Conservation (phyloP, 371 early-diverging fungal species). For the Apophysomyces ossiformis region DNA sequence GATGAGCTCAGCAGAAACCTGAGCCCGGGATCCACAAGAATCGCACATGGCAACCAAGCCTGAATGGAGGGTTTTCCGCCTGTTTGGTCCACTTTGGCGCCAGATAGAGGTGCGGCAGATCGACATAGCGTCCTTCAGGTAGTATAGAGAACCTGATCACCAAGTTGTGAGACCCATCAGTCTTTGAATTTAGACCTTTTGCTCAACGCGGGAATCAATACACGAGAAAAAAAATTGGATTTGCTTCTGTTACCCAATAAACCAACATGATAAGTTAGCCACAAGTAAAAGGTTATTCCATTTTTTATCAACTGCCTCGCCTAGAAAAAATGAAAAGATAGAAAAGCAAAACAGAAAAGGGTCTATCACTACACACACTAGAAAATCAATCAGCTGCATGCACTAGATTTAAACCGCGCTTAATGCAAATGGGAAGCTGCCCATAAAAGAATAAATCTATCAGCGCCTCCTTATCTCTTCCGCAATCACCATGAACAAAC, state of each 20-base stretch:
- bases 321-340: too few relatives aligned
- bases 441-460: too few relatives aligned
- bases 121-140: conserved; percentile 9
- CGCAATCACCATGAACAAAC: too few relatives aligned
- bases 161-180: conserved; percentile 4
- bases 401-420: too few relatives aligned
- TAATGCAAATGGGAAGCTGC: too few relatives aligned
- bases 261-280: conserved; percentile 6
- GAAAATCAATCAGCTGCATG: too few relatives aligned
- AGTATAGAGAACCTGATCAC: conserved; percentile 3
- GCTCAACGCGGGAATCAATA: conserved; percentile 7
- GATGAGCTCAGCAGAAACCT: conserved; percentile 3
- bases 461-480: too few relatives aligned
- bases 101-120: conserved; percentile 4
- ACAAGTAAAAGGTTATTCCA: conserved; percentile 1
- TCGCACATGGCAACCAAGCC: conserved; percentile 6
- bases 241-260: conserved; percentile 9
- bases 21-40: conserved; percentile 5
- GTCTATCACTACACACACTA: too few relatives aligned
- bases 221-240: background rate
- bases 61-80: conserved; percentile 7
- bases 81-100: conserved; percentile 5
- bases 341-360: too few relatives aligned
- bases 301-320: too few relatives aligned
- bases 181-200: conserved; percentile 4